Conservation (phyloP, 345 rosid genomes). For the Arabidopsis suecica region DNA sequence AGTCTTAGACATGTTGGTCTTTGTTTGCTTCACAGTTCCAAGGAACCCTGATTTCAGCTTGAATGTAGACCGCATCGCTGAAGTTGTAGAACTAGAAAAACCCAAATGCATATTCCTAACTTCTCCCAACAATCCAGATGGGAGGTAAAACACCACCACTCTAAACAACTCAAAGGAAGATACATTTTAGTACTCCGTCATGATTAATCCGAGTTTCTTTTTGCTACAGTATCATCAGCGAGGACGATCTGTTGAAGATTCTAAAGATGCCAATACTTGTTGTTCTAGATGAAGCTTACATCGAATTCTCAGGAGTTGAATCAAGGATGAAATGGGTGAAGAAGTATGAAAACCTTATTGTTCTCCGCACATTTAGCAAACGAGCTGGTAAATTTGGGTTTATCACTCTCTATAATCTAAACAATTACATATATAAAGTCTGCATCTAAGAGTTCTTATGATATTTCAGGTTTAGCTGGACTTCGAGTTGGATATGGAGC, state of each 20-base stretch:
- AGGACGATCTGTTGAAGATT: constrained; percentile 80
- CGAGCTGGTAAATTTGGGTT: constrained; percentile 74
- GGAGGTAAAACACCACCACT: constrained; percentile 57
- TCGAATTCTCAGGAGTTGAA: constrained; percentile 83
- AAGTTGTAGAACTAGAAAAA: constrained; percentile 66
- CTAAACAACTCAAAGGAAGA: not conserved
- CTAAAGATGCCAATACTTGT: constrained; percentile 82
- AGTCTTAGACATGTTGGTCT: constrained; percentile 8
- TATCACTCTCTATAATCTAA: not conserved
- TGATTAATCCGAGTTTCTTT: constrained; percentile 9
- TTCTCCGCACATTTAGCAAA: constrained; percentile 96
- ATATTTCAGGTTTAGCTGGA: constrained; percentile 80
- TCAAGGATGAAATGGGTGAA: constrained; percentile 96
- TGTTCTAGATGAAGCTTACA: constrained; percentile 94
- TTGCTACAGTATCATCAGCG: constrained; percentile 64
- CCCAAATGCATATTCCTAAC: constrained; percentile 97
- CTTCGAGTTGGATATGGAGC: constrained; percentile 96
- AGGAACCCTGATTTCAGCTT: constrained; percentile 89
- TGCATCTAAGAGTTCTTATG: not conserved
- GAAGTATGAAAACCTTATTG: constrained; percentile 85
- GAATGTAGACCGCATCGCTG: constrained; percentile 75
- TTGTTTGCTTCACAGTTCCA: constrained; percentile 59
- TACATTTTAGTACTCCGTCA: not conserved
- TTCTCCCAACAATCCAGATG: constrained; percentile 98
- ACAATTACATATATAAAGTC: not conserved